Evolutionary conservation across 2,329 filamentous ascomycete species (phyloP), one percentile per base, ranked within the genome.

Genomic region (Chaetomium sp.): DNA sequence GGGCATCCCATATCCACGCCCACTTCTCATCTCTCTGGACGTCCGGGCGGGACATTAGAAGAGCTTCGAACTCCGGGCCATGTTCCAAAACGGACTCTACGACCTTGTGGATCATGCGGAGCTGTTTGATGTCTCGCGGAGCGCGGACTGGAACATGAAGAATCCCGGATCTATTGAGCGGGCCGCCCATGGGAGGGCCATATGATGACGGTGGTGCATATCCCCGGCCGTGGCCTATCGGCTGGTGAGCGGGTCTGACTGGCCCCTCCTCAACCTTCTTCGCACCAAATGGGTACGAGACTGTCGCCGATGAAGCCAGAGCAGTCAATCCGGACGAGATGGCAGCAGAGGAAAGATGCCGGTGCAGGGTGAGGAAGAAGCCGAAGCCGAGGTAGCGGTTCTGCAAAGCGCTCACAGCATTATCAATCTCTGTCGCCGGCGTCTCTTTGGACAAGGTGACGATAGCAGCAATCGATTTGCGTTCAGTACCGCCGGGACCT

Each of bases 1-100:
- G 85, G 23, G 93, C 85, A 75, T 98, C 90, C 89, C 92, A 99
- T 5, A 99, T 82, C 91, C 93, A 99, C 0, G 93, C 90, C 88
- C 94, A 98, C 69, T 90, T 93, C 75, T 96, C 91, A 65, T 97
- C 91, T 49, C 83, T 85, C 74, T 96, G 92, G 1, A 98, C 90
- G 62, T 93, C 87, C 0, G 90, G 86, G 21, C 91, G 84, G 57
- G 89, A 90, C 95, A 98, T 98, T 7, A 99, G 83, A 2, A 96
- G 81, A 5, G 93, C 93, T 77, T 99, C 95, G 66, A 97, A 96
- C 72, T 95, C 92, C 0, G 91, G 87, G 0, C 93, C 93, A 70
- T 95, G 87, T 25, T 87, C 86, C 9, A 97, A 80, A 0, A 98
- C 81, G 2, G 85, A 84, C 73, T 98, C 94, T 38, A 96, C 84